Percentiles rank a stretch among this genome's conserved stretches.
These are phyloP conservation scores for Dipteronia dyeriana DNA, from an alignment of 345 rosid genomes.

Conservation along the genomic window DNA sequence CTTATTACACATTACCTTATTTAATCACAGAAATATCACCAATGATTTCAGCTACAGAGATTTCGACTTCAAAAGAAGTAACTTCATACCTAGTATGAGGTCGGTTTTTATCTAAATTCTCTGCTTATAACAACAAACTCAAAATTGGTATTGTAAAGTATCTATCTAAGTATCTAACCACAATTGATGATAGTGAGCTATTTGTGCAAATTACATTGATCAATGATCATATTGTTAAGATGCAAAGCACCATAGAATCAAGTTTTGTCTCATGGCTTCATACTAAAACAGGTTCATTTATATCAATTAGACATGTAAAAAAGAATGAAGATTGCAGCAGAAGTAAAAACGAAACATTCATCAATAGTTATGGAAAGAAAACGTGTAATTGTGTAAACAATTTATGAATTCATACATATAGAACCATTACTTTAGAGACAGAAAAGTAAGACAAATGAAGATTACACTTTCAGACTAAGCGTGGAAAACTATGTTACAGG, in stretches of 20 bases:
- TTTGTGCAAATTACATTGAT: not conserved
- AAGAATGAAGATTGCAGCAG: not conserved
- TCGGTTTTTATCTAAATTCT: not conserved
- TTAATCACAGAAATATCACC: not conserved
- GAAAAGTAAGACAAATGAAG: not conserved
- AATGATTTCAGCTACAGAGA: not conserved
- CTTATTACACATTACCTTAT: not conserved
- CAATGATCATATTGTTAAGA: not conserved
- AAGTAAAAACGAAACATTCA: not conserved
- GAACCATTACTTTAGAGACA: slow-evolving; percentile 1
- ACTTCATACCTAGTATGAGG: not conserved
- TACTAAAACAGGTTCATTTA: not conserved
- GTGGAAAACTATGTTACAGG: not conserved
- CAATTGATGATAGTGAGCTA: not conserved
- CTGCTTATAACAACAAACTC: not conserved
- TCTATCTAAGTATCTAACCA: not conserved
- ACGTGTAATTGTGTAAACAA: not conserved
- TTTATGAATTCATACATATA: not conserved
- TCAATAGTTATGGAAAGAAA: not conserved
- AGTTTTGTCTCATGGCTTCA: not conserved
- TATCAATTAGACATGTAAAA: not conserved
- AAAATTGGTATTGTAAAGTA: not conserved
- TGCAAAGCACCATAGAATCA: not conserved
- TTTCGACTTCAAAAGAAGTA: not conserved
- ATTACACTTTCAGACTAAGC: not conserved